phyloP scores from a whole-genome alignment of 2,329 filamentous ascomycete species.

The Trichoderma endophyticum region DNA sequence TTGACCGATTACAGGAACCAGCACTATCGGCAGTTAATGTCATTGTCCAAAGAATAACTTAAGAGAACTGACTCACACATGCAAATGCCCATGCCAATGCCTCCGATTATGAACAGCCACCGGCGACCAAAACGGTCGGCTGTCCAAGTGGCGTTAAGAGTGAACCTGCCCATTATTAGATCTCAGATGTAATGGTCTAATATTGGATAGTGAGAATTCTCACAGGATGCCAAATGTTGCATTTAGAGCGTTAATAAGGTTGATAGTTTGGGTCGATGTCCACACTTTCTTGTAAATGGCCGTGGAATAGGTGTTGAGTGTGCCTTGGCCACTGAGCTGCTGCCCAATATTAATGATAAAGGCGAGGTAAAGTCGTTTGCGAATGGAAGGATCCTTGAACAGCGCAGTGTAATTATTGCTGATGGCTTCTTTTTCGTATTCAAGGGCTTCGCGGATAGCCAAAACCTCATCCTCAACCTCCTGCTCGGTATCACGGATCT shows the following conservation, averaged over 20 bases:
- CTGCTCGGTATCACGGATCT: not conserved
- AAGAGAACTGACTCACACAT: not conserved
- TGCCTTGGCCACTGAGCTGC: not conserved
- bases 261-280: not conserved
- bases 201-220: not conserved
- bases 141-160: not conserved
- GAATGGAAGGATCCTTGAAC: not conserved
- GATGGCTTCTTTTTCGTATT: conserved; percentile 2
- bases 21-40: not conserved
- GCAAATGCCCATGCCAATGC: not conserved
- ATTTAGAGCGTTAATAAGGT: not conserved
- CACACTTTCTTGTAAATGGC: conserved; percentile 2
- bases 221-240: not conserved
- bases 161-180: not conserved
- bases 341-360: not conserved
- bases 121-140: not conserved
- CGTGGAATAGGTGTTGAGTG: not conserved
- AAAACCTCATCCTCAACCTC: not conserved
- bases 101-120: not conserved
- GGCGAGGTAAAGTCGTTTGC: not conserved
- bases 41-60: not conserved
- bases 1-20: not conserved
- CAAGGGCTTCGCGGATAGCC: not conserved
- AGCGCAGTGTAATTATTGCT: not conserved
- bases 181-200: not conserved